Base-by-base conservation (phyloP, 2,329 filamentous ascomycete genomes). In the Sclerotinia minor region DNA sequence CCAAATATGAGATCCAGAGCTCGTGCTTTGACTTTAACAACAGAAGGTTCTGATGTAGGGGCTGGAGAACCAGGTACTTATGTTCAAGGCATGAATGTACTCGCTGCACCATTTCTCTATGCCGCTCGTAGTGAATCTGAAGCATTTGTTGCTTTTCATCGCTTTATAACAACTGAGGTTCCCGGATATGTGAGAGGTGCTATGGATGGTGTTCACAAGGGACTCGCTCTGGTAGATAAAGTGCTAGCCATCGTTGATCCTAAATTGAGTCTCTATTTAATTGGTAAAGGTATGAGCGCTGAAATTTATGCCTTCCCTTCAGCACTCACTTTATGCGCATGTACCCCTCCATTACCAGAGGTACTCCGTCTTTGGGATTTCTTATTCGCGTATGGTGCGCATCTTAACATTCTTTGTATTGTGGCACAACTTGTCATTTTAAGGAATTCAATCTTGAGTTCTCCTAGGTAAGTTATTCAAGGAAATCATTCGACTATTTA, bases 81-180 rank as follows among this genome's bases (percentile, higher is more conserved):
- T 75, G 94, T 99, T 2, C 95, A 99, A 79, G 95, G 95, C 72
- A 98, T 99, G 94, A 99, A 99, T 77, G 95, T 99, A 52, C 86
- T 99, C 21, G 94, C 94, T 13, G 95, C 95, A 0, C 95, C 95
- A 0, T 97, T 99, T 76, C 83, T 99, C 57, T 99, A 99, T 78
- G 93, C 92, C 6, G 94, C 95, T 1, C 89, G 93, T 68, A 97
- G 92, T 78, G 95, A 99, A 80, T 90, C 94, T 8, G 94, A 99
- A 80, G 95, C 95, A 2, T 99, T 96, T 75, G 89, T 92, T 6
- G 90, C 93, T 1, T 97, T 99, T 75, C 89, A 96, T 77, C 89
- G 88, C 54, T 90, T 97, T 71, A 87, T 99, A 71, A 96, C 92
- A 1, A 84, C 85, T 67, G 94, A 98, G 78, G 94, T 92, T 72